Percentiles rank a stretch among this genome's conserved stretches.
Conservation (phyloP, 306 rosid species). For the Trifolium pratense region DNA sequence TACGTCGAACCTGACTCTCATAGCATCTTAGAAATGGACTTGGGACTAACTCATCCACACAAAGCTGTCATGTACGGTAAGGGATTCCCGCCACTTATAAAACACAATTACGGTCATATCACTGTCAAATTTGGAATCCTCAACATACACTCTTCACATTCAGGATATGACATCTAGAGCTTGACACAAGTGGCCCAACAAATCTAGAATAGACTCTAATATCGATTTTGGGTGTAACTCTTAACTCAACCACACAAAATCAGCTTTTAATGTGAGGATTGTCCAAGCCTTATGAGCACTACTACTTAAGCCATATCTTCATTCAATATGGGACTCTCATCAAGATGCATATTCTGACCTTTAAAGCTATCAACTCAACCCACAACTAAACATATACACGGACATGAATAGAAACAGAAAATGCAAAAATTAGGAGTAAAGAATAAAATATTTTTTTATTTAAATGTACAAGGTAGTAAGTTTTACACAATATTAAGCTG, state of each 20-base stretch:
- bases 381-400: too few species aligned
- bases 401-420: too few species aligned
- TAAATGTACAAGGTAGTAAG: background rate
- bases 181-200: background rate
- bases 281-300: background rate
- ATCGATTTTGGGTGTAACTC: background rate
- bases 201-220: background rate
- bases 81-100: too few species aligned
- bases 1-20: too few species aligned
- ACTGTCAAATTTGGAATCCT: background rate
- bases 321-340: background rate
- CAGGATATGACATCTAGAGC: background rate
- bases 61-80: too few species aligned
- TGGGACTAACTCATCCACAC: background rate
- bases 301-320: background rate
- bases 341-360: slow-evolving; percentile 24
- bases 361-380: too few species aligned
- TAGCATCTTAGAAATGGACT: too few species aligned
- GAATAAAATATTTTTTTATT: too few species aligned
- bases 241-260: background rate
- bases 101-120: too few species aligned
- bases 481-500: slow-evolving; percentile 13
- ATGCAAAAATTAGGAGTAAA: too few species aligned
- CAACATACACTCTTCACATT: background rate
- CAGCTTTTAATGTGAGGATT: background rate